Evolutionary conservation across 805 yeast species (phyloP).

Genomic region (Jamesozyma jinghongensis): DNA sequence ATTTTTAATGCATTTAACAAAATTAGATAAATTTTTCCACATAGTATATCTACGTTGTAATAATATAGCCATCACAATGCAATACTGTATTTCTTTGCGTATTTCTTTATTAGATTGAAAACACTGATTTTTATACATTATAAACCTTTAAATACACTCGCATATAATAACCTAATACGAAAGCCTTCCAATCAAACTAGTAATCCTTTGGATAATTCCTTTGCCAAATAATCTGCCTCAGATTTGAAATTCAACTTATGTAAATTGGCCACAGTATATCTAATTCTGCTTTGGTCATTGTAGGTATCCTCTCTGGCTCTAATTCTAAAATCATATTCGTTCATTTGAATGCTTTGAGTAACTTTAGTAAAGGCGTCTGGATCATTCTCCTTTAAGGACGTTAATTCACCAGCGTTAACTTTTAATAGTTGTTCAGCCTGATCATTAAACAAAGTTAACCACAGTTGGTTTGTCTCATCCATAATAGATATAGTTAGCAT

Average conservation of each 20-base stretch:
- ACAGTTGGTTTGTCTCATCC: conserved; percentile 74
- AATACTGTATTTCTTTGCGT: too few species aligned
- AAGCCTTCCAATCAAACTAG: not conserved
- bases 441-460: conserved; percentile 83
- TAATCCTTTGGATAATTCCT: conserved; percentile 22
- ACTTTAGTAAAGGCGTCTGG: conserved; percentile 37
- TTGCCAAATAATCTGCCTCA: conserved; percentile 51
- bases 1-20: conserved; percentile 68
- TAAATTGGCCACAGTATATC: conserved; percentile 58
- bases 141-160: too few species aligned
- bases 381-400: conserved; percentile 38
- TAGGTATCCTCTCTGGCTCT: conserved; percentile 79
- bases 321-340: conserved; percentile 64
- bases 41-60: not conserved
- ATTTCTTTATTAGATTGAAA: too few species aligned
- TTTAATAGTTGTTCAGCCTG: conserved; percentile 65
- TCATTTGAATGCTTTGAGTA: conserved; percentile 47
- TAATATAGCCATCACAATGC: too few species aligned
- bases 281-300: conserved; percentile 65
- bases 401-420: conserved; percentile 50
- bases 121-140: too few species aligned
- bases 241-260: conserved; percentile 44
- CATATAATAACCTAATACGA: not conserved
- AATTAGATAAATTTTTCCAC: conserved; percentile 37
- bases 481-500: conserved; percentile 66